These are phyloP conservation scores for Dillenia turbinata DNA, from an alignment of 164 flowering plant species.

Conservation along the genomic window DNA sequence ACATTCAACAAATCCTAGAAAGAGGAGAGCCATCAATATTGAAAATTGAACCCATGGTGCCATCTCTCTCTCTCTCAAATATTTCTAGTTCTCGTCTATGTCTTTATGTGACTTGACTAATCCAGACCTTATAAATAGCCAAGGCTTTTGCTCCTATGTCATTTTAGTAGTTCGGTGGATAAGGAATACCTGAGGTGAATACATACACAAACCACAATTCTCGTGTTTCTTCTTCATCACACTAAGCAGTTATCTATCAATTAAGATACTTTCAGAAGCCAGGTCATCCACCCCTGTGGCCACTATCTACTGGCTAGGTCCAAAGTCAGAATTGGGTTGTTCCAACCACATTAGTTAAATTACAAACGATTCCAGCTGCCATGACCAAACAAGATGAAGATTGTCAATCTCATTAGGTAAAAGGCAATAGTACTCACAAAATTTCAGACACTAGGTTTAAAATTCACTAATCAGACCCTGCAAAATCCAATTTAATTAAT, in stretches of 20 bases:
- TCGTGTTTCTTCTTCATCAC: no score
- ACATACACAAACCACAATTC: no score
- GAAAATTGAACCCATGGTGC: conserved; percentile 22
- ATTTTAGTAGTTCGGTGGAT: conserved; percentile 30
- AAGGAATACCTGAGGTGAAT: not conserved
- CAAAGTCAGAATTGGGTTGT: conserved; percentile 17
- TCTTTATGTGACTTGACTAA: conserved; percentile 6
- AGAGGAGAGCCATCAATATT: conserved; percentile 24
- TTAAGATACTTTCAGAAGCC: no score
- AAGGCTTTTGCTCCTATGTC: conserved; percentile 35
- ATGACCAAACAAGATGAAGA: conserved; percentile 1
- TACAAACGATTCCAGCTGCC: conserved; percentile 9
- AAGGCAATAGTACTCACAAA: no score
- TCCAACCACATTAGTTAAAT: conserved; percentile 11
- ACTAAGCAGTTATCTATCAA: no score
- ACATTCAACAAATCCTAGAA: conserved; percentile 39
- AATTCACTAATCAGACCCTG: no score
- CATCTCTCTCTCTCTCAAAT: conserved; percentile 10
- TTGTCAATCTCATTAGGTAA: not conserved
- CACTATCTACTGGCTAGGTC: no score
- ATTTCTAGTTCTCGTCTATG: not conserved
- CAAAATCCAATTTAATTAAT: no score
- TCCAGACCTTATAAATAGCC: conserved; percentile 20
- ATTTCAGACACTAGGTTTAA: no score
- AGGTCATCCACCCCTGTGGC: no score